Conservation (phyloP, 441 rosid species). For the Macaranga tanarius region DNA sequence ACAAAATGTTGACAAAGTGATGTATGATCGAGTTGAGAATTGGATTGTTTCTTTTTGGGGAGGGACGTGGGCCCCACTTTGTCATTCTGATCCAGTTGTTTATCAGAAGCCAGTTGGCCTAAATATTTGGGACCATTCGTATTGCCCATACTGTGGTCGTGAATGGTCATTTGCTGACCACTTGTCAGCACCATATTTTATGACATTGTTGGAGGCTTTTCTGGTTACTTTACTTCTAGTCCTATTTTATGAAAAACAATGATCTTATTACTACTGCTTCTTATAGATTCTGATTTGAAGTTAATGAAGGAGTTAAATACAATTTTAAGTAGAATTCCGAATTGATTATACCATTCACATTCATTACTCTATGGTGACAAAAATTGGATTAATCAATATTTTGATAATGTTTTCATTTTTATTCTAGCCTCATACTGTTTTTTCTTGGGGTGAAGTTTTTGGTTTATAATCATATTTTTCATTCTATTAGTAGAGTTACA, state of each 20-base stretch:
- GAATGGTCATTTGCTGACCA: constrained; percentile 2
- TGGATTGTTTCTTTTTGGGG: background rate
- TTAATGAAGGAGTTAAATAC: background rate
- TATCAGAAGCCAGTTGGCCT: background rate
- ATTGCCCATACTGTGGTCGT: constrained; percentile 15
- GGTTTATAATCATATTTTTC: background rate
- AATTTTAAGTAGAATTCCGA: background rate
- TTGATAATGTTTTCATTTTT: background rate
- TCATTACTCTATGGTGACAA: background rate
- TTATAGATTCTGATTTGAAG: background rate
- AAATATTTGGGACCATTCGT: constrained; percentile 3
- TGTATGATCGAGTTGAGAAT: constrained; percentile 1
- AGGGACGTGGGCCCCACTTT: background rate
- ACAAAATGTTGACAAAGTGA: constrained; percentile 6
- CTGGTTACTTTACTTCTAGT: background rate
- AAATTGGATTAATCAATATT: background rate
- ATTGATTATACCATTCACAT: background rate
- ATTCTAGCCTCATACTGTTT: no score
- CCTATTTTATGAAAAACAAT: background rate
- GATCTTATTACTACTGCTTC: background rate
- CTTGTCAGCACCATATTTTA: background rate
- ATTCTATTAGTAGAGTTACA: background rate
- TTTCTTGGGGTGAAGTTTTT: background rate
- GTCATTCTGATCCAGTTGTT: constrained; percentile 5
- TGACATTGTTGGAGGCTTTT: background rate